These are phyloP conservation scores for Fusarium camptoceras DNA, from an alignment of 2,329 filamentous ascomycete genomes.

Conservation along the genomic window DNA sequence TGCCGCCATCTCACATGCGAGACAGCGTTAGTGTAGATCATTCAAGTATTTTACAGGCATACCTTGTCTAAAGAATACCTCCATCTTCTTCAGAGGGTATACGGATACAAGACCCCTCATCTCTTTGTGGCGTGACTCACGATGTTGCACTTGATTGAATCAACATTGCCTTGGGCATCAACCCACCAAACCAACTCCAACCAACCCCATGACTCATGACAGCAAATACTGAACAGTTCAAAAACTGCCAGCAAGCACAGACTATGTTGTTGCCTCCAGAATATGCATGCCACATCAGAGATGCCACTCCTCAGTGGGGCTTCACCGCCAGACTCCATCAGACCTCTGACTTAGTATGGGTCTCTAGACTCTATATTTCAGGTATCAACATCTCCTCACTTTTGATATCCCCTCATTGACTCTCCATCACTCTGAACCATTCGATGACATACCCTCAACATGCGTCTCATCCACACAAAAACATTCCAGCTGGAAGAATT, in stretches of 20 bases:
- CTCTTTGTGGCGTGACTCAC: neutral
- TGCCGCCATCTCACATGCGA: neutral
- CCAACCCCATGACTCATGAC: conserved; percentile 24
- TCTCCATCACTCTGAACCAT: neutral
- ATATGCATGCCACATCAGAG: conserved; percentile 33
- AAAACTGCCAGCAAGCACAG: conserved; percentile 20
- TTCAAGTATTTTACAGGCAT: neutral
- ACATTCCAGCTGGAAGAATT: conserved; percentile 40
- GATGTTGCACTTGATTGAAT: neutral
- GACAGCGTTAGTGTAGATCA: conserved; percentile 8
- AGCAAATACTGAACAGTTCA: neutral
- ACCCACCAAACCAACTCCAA: conserved; percentile 12
- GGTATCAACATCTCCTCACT: neutral
- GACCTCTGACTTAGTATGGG: conserved; percentile 4
- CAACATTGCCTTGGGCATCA: conserved; percentile 15
- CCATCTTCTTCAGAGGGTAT: neutral
- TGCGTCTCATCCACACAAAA: conserved; percentile 46
- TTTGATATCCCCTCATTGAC: neutral
- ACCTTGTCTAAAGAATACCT: neutral
- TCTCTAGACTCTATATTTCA: conserved; percentile 7
- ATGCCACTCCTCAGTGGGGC: conserved; percentile 29
- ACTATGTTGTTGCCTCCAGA: conserved; percentile 14
- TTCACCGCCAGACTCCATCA: conserved; percentile 29
- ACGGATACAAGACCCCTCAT: neutral
- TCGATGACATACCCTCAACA: conserved; percentile 5